Base-by-base conservation (phyloP, 148 eudicot species). In the Oxyria digyna region DNA sequence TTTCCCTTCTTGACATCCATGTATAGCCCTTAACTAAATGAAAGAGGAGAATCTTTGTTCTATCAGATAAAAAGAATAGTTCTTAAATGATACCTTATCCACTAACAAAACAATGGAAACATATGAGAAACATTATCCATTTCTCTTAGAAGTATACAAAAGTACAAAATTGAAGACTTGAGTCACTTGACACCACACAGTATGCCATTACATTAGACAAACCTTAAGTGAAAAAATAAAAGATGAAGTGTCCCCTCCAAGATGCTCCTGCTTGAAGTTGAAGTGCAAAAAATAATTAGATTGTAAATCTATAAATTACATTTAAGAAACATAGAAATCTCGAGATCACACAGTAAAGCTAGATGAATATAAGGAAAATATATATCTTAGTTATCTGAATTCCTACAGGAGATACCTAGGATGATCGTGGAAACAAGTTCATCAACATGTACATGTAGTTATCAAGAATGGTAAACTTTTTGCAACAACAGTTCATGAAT, bases 191-290 rank as follows among this genome's bases (percentile, higher is more conserved):
- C 31, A 59, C 15, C 29, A 27, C 18, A 59, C 18, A 14, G 23
- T 59, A 14, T n/a, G n/a, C n/a, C n/a, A n/a, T n/a, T n/a, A 59
- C 4, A 31, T 13, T 59, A 15, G n/a, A 6, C 65, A 24, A 76
- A 83, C 97, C 96, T 92, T 92, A 38, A 92, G 82, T 12, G 97
- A 92, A 78, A 92, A 92, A 69, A 83, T 65, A 72, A 89, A 92
- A 29, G 97, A 83, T 67, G 77, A 80, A 78, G 89, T 89, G 79
- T 92, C 97, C 73, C 87, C 87, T 77, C 78, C 76, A 67, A 89
- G 83, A 78, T 92, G 97, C 74, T 85, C 96, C 97, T 91, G 97
- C 11, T 55, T 24, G 17, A 20, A 50, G 57, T 55, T 55, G 17
- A 12, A 55, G 31, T 11, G 32, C 33, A 55, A 55, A 32, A 55